A percentile compares a stretch with the other conserved stretches of the same genome.
phyloP scores from a whole-genome alignment of 208 protist genomes.

The Trichomonas vaginalis region DNA sequence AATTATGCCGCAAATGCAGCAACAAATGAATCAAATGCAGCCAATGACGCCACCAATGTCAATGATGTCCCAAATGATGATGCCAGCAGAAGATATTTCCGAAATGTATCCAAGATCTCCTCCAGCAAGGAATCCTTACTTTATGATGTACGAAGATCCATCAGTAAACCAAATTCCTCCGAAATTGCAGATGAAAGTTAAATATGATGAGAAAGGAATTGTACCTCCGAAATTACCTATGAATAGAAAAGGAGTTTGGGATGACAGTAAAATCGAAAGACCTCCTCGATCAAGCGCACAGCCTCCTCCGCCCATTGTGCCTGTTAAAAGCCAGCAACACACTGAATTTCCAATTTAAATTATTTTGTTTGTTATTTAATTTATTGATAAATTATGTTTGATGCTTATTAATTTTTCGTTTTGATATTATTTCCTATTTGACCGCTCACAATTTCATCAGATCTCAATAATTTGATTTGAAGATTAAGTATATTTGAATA shows the following conservation, averaged over 20 bases:
- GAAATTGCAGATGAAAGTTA: not conserved
- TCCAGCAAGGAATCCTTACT: not conserved
- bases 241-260: not conserved
- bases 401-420: no score
- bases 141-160: not conserved
- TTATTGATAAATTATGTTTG: not conserved
- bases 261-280: not conserved
- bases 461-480: no score
- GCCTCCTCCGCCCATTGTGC: not conserved
- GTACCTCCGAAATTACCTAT: not conserved
- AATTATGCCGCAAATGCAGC: not conserved
- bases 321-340: not conserved
- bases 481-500: no score
- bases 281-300: not conserved
- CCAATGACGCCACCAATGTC: not conserved
- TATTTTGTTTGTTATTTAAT: not conserved
- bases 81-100: not conserved
- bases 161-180: not conserved
- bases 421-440: no score
- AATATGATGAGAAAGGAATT: not conserved
- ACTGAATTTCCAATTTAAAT: not conserved
- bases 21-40: not conserved
- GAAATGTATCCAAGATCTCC: not conserved
- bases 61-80: not conserved
- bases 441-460: no score